These are phyloP conservation scores for Penicillium pancosmium DNA, from an alignment of 495 filamentous ascomycete genomes.

Conservation along the genomic window DNA sequence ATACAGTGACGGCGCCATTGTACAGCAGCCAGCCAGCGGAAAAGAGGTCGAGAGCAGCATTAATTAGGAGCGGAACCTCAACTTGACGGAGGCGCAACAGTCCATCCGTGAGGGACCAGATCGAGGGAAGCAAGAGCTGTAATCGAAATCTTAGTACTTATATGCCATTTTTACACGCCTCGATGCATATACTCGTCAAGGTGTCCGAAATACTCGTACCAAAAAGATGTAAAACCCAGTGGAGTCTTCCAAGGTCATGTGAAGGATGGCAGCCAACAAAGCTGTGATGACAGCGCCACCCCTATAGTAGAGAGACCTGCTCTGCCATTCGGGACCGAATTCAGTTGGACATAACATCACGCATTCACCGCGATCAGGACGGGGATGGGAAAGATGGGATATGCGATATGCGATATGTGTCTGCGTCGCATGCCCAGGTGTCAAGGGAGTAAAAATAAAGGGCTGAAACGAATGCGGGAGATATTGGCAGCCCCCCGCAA, in stretches of 20 bases:
- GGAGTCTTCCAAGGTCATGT: slow-evolving; percentile 1
- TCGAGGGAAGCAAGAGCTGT: not conserved
- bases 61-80: not conserved
- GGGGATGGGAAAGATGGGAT: not conserved
- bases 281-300: slow-evolving; percentile 4
- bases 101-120: slow-evolving; percentile 2
- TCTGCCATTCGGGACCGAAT: slow-evolving; percentile 4
- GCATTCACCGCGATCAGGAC: not conserved
- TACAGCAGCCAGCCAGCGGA: not conserved
- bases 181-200: too few relatives aligned
- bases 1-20: not conserved
- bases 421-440: not conserved
- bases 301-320: not conserved
- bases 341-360: slow-evolving; percentile 1
- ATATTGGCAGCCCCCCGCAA: not conserved
- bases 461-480: not conserved
- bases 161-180: not conserved
- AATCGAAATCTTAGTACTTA: not conserved
- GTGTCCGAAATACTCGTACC: not conserved
- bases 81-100: slow-evolving; percentile 1
- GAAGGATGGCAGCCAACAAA: slow-evolving; percentile 1
- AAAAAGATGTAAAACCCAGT: not conserved
- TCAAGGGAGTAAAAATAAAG: not conserved
- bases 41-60: not conserved
- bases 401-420: not conserved